Evolutionary conservation across 2,329 filamentous ascomycete species (phyloP).

Genomic region (Pseudocercospora vitis): DNA sequence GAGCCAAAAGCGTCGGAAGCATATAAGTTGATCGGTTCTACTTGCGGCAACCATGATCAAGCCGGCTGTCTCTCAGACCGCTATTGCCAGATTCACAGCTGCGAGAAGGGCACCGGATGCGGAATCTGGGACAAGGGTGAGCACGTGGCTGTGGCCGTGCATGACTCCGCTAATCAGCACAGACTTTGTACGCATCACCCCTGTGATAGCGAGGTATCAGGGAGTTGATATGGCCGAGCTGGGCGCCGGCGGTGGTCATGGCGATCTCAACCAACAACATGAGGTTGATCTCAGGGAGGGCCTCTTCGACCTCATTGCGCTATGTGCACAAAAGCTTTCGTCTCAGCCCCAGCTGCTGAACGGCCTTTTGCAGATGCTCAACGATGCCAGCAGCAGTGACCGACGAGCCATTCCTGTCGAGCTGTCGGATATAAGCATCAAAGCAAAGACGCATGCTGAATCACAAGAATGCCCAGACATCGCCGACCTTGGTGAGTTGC

Average conservation of each 20-base stretch:
- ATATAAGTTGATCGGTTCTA: constrained; percentile 69
- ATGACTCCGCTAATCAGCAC: constrained; percentile 36
- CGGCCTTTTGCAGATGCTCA: constrained; percentile 41
- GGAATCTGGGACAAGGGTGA: constrained; percentile 45
- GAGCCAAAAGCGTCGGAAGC: constrained; percentile 56
- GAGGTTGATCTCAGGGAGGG: constrained; percentile 55
- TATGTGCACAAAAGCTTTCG: constrained; percentile 48
- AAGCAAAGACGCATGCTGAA: constrained; percentile 41
- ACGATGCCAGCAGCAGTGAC: constrained; percentile 23
- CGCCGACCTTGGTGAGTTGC: constrained; percentile 47
- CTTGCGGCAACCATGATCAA: constrained; percentile 69
- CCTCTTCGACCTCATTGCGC: constrained; percentile 54
- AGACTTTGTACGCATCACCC: constrained; percentile 71
- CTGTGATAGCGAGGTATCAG: constrained; percentile 66
- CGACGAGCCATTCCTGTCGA: constrained; percentile 30
- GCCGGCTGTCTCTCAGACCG: constrained; percentile 68
- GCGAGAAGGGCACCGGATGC: constrained; percentile 71
- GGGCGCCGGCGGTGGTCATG: constrained; percentile 76
- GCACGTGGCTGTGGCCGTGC: neutral
- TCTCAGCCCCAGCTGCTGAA: constrained; percentile 38
- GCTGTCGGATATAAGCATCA: constrained; percentile 27
- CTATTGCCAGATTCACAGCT: constrained; percentile 74
- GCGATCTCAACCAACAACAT: constrained; percentile 67
- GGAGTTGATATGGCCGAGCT: constrained; percentile 64
- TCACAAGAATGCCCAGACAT: constrained; percentile 53